phyloP scores from a whole-genome alignment of 495 filamentous ascomycete species.

The Daldinia caldariorum region DNA sequence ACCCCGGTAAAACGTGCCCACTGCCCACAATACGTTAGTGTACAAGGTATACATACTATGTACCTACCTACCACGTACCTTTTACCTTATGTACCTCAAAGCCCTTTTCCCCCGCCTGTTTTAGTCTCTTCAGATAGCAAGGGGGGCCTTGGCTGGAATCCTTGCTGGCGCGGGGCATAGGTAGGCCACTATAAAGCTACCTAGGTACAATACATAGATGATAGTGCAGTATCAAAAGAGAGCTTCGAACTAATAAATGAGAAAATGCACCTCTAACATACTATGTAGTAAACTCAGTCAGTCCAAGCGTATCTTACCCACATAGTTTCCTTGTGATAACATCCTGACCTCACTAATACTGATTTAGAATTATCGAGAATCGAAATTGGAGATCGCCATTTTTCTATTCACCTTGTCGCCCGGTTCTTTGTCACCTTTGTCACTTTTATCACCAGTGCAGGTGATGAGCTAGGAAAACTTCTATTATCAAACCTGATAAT shows the following conservation, averaged over 20 bases:
- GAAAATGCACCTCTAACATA: too few species aligned
- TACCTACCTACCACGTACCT: too few species aligned
- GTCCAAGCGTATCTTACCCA: too few species aligned
- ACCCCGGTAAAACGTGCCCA: slow-evolving; percentile 1
- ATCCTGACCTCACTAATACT: background rate
- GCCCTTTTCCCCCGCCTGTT: background rate
- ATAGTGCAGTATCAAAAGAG: too few species aligned
- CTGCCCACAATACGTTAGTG: background rate
- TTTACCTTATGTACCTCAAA: background rate
- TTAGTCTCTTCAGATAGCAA: background rate
- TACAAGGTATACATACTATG: too few species aligned
- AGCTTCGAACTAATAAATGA: too few species aligned
- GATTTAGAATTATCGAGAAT: background rate
- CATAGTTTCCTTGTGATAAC: background rate
- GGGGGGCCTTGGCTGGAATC: too few species aligned
- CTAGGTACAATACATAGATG: too few species aligned
- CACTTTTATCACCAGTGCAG: background rate
- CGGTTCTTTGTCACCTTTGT: background rate
- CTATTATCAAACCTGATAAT: background rate
- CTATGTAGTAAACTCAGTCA: too few species aligned
- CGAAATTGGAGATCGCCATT: background rate
- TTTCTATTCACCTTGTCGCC: background rate
- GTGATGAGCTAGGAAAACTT: background rate
- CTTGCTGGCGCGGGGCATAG: too few species aligned
- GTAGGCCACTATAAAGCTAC: too few species aligned